Conservation (phyloP, 2,329 filamentous ascomycete genomes). For the Aspergillus hortae region DNA sequence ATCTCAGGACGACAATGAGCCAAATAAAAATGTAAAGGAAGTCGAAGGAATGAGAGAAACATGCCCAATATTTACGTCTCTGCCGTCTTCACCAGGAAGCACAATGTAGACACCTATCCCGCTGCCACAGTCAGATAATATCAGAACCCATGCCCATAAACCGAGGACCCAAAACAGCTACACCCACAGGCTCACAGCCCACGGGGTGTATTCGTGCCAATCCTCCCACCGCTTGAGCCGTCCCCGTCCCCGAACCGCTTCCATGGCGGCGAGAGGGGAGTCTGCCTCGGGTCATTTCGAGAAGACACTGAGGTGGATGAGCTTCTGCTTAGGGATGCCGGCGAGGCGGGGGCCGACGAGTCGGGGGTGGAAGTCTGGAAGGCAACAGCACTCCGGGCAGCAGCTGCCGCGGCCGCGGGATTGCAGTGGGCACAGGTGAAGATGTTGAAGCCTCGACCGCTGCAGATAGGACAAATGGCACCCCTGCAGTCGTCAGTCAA, state of each 20-base stretch:
- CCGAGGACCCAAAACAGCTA: not conserved
- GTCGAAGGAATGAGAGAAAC: not conserved
- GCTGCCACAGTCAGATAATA: no score
- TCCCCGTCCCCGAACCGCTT: conserved; percentile 13
- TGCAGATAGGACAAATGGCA: conserved; percentile 24
- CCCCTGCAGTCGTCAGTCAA: conserved; percentile 14
- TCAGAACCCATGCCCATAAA: no score
- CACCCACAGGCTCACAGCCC: conserved; percentile 13
- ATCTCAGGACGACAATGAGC: not conserved
- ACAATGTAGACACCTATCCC: not conserved
- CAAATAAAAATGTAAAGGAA: not conserved
- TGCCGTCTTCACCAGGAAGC: not conserved
- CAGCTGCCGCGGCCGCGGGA: conserved; percentile 18
- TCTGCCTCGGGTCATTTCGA: conserved; percentile 10
- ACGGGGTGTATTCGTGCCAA: conserved; percentile 17
- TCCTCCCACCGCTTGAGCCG: conserved; percentile 16
- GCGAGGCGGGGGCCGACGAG: conserved; percentile 15
- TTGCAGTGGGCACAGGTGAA: conserved; percentile 30
- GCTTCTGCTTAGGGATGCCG: conserved; percentile 25
- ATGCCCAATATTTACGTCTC: not conserved
- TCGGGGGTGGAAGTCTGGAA: conserved; percentile 11
- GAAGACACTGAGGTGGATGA: conserved; percentile 25
- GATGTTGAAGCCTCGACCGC: conserved; percentile 29
- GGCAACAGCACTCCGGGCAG: conserved; percentile 3
- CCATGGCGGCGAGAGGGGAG: conserved; percentile 3